phyloP scores from a whole-genome alignment of 164 flowering plant genomes.

The Chloranthus sessilifolius region DNA sequence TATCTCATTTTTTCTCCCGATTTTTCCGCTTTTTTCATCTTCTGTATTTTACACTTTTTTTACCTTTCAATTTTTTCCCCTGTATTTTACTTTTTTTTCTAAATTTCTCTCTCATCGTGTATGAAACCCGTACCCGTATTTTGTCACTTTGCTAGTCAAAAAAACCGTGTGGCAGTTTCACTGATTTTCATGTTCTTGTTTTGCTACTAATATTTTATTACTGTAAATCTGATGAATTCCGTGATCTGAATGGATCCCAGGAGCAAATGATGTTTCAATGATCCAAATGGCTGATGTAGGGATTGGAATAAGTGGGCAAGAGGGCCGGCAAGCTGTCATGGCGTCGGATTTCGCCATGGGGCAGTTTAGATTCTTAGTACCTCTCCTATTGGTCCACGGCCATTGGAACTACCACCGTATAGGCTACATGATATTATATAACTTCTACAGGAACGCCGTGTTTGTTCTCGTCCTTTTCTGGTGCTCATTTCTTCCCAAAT shows the following conservation, averaged over 20 bases:
- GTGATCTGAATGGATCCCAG: too few relatives aligned
- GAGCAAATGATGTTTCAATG: constrained; percentile 92
- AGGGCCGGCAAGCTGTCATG: constrained; percentile 90
- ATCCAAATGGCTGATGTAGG: constrained; percentile 92
- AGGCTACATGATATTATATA: constrained; percentile 74
- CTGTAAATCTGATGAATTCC: not conserved
- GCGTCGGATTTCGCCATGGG: constrained; percentile 91
- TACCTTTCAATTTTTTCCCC: too few relatives aligned
- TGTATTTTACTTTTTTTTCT: too few relatives aligned
- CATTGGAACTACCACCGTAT: constrained; percentile 87
- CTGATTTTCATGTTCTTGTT: too few relatives aligned
- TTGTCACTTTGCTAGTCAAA: not conserved
- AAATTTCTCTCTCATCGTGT: too few relatives aligned
- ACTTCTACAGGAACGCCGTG: constrained; percentile 69
- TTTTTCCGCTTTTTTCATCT: too few relatives aligned
- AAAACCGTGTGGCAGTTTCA: not conserved
- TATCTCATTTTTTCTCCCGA: too few relatives aligned
- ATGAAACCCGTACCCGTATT: too few relatives aligned
- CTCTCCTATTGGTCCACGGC: constrained; percentile 72
- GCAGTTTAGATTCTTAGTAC: constrained; percentile 74
- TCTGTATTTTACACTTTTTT: too few relatives aligned
- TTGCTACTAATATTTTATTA: too few relatives aligned
- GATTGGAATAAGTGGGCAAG: constrained; percentile 82
- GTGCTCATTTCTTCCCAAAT: constrained; percentile 5
- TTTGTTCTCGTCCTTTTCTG: constrained; percentile 64